Evolutionary conservation across 208 protist species (phyloP), one percentile per base, ranked within the genome.

Genomic region (Crithidia fasciculata): DNA sequence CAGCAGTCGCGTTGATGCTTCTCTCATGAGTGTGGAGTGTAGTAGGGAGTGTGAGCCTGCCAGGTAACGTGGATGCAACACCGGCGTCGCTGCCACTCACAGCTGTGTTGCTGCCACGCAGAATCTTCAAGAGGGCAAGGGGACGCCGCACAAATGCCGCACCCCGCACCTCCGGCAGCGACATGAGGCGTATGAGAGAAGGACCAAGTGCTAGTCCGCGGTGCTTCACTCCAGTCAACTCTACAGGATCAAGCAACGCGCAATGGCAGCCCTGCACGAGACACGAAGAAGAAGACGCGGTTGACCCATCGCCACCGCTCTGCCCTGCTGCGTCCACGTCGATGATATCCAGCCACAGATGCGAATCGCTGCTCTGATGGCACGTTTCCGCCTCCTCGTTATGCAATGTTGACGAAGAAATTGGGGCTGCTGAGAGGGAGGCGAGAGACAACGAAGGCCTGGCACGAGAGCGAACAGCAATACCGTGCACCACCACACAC

Each of bases 201-300:
- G 79, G 76, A 3, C 87, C 87, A 18, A 89, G 54, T 4, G 87
- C 84, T 12, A 86, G 72, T 10, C 84, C 82, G n/a, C 74, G 74
- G 62, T 85, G 82, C 15, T 50, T 5, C 8, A 92, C 65, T 2
- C 87, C 87, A 0, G 87, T 88, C 47, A 92, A 79, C 37, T 72
- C 60, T 4, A 70, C 68, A 44, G 82, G 82, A 58, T 92, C 84
- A 6, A 92, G 64, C 39, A 89, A 47, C 6, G 69, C 77, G 41
- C 74, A 86, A 69, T 59, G 59, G 64, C 77, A 64, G 62, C 62
- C 62, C 47, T 65, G 36, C 16, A 13, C 41, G 19, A 70, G 10
- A 50, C 44, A 18, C 39, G 57, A 49, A 16, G 28, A 3, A 4
- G 62, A 49, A 8, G 0, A 13, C 2, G 45, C 9, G 45, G 9